phyloP scores from a whole-genome alignment of 2,329 filamentous ascomycete species.

The Chrysoporthe austroafricana region DNA sequence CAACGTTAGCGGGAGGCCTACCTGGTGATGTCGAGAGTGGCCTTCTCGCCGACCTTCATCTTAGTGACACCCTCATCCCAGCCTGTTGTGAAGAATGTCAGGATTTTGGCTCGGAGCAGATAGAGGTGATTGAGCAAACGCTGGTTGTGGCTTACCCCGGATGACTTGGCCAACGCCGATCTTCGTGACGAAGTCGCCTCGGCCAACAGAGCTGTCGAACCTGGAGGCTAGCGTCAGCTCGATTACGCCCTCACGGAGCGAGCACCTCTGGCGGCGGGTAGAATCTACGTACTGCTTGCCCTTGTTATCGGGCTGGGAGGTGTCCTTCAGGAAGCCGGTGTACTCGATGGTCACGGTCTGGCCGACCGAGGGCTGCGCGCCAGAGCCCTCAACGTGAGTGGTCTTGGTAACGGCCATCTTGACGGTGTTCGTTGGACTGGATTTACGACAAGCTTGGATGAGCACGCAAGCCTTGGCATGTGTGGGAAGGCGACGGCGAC shows the following conservation, averaged over 20 bases:
- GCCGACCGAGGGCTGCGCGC: slow-evolving; percentile 63
- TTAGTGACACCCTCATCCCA: slow-evolving; percentile 84
- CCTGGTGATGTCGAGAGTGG: slow-evolving; percentile 79
- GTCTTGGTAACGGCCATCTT: slow-evolving; percentile 77
- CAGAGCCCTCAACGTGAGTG: slow-evolving; percentile 63
- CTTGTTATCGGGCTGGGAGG: slow-evolving; percentile 62
- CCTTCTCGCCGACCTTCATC: slow-evolving; percentile 92
- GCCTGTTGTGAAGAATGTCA: slow-evolving; percentile 49
- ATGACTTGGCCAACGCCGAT: slow-evolving; percentile 90
- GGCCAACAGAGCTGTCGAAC: slow-evolving; percentile 85
- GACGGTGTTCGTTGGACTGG: slow-evolving; percentile 27
- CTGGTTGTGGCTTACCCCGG: slow-evolving; percentile 62
- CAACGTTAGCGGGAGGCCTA: slow-evolving; percentile 45
- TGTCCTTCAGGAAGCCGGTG: slow-evolving; percentile 82
- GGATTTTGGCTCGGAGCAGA: slow-evolving; percentile 10
- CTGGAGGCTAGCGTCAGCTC: slow-evolving; percentile 50
- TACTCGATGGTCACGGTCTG: slow-evolving; percentile 88
- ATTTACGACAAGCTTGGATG: slow-evolving; percentile 14
- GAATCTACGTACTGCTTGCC: slow-evolving; percentile 66
- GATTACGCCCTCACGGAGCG: slow-evolving; percentile 16
- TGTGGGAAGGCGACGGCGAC: slow-evolving; percentile 15
- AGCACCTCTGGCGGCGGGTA: not conserved
- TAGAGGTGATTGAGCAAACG: not conserved
- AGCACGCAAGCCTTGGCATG: slow-evolving; percentile 21
- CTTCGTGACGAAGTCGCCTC: slow-evolving; percentile 73